phyloP scores from a whole-genome alignment of 805 yeast species.

The Ogataea henricii region DNA sequence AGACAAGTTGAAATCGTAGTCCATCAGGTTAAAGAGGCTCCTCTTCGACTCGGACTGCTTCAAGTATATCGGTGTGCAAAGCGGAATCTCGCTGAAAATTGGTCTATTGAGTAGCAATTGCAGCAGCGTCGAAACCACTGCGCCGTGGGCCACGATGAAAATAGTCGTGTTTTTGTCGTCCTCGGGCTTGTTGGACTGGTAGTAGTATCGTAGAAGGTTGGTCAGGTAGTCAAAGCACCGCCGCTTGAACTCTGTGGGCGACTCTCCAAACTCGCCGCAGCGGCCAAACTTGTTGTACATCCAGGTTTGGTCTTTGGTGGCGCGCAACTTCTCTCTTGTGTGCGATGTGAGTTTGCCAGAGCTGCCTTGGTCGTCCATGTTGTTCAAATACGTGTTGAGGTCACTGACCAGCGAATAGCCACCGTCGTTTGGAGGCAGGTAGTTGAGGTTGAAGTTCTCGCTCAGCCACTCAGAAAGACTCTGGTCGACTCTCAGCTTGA shows the following conservation, averaged over 20 bases:
- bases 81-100: conserved; percentile 43
- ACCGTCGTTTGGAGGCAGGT: conserved; percentile 47
- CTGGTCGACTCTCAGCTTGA: conserved; percentile 42
- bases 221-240: conserved; percentile 39
- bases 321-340: conserved; percentile 22
- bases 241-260: conserved; percentile 37
- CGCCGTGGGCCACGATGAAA: conserved; percentile 45
- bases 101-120: conserved; percentile 41
- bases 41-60: conserved; percentile 29
- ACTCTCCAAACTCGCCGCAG: conserved; percentile 47
- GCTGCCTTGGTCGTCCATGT: conserved; percentile 15
- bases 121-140: conserved; percentile 42
- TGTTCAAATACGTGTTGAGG: conserved; percentile 40
- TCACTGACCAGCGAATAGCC: conserved; percentile 43
- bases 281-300: conserved; percentile 40
- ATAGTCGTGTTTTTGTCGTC: conserved; percentile 37
- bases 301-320: conserved; percentile 34
- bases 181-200: conserved; percentile 24
- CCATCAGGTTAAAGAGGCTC: conserved; percentile 33
- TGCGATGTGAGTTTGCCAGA: conserved; percentile 17
- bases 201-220: conserved; percentile 36
- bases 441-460: conserved; percentile 40
- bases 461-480: conserved; percentile 47
- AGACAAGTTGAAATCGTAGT: conserved; percentile 36
- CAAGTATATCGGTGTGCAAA: conserved; percentile 37